Base-by-base conservation (phyloP, 371 early-diverging fungal genomes). In the Choanephora cucurbitarum region DNA sequence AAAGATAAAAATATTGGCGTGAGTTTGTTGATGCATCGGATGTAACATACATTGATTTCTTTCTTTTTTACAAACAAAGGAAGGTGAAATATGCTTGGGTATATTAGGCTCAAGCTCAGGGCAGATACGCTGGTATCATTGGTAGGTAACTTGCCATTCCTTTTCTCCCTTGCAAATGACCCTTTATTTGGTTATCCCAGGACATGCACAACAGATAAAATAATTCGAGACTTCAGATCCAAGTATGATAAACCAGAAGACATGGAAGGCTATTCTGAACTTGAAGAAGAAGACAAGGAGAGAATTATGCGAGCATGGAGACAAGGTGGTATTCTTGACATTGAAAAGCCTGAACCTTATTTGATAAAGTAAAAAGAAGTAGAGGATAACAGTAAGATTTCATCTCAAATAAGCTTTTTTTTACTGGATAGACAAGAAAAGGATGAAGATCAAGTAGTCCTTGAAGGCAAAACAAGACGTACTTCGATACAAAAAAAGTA, bases 231-330 rank as follows among this genome's bases (percentile, higher is more conserved):
- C 48, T 54, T 67, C 52, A 32, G 44, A 15, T 43, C 37, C 0
- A 14, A 41, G 4, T 13, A 53, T 10, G 33, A 19, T 11, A 11
- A 32, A 21, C 55, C 57, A 18, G 60, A 67, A 33, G 57, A 56
- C 2, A 48, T 67, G 3, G 14, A 48, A 24, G 67, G 67, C 4
- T 66, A 42, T 28, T 44, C 47, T 21, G 45, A 55, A 1, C 57
- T 67, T 33, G 52, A 52, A 45, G 63, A 62, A 1, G 68, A 59
- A 17, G 68, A 67, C 19, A 28, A 54, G 32, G 60, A 67, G 15
- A 45, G 50, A 5, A 53, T 67, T 3, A 23, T 31, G 14, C 46
- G 44, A 18, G 60, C 60, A 15, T 55, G 61, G 57, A 60, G 63
- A 32, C n/a, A 28, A 9, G 68, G 63, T 3, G 22, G 58, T 18